phyloP scores from a whole-genome alignment of 2,329 filamentous ascomycete genomes.

The Aspergillus sp. region DNA sequence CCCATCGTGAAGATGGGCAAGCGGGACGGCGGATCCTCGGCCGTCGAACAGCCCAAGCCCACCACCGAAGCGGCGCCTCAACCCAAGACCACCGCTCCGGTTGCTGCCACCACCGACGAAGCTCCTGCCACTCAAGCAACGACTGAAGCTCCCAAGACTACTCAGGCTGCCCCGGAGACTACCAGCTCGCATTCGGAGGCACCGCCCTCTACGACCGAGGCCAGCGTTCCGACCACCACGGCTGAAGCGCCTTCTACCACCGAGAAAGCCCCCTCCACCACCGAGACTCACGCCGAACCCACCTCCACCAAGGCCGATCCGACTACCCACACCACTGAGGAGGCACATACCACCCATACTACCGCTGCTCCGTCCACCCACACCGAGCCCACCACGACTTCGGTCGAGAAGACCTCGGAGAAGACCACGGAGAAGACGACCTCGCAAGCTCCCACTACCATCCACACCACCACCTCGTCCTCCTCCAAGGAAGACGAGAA shows the following conservation, averaged over 20 bases:
- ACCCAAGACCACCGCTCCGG: background rate
- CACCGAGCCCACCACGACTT: constrained; percentile 14
- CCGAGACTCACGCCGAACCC: constrained; percentile 7
- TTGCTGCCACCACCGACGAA: background rate
- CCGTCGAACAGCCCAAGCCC: constrained; percentile 5
- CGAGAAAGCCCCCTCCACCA: background rate
- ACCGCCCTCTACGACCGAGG: constrained; percentile 10
- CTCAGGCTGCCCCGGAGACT: background rate
- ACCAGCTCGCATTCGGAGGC: background rate
- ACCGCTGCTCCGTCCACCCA: background rate
- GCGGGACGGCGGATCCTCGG: constrained; percentile 47
- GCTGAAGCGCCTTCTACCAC: constrained; percentile 13
- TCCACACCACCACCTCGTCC: constrained; percentile 13
- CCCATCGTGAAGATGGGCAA: constrained; percentile 59
- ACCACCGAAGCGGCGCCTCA: background rate
- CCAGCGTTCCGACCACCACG: constrained; percentile 1
- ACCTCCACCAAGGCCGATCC: constrained; percentile 6
- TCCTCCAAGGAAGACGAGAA: constrained; percentile 21
- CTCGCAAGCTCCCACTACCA: constrained; percentile 5
- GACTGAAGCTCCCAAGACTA: background rate
- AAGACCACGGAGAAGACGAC: constrained; percentile 6
- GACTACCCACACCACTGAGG: constrained; percentile 8
- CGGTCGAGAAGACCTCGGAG: background rate
- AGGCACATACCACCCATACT: constrained; percentile 13
- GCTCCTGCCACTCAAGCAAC: background rate